Conservation (phyloP, 805 yeast genomes). For the Yarrowia keelungensis region DNA sequence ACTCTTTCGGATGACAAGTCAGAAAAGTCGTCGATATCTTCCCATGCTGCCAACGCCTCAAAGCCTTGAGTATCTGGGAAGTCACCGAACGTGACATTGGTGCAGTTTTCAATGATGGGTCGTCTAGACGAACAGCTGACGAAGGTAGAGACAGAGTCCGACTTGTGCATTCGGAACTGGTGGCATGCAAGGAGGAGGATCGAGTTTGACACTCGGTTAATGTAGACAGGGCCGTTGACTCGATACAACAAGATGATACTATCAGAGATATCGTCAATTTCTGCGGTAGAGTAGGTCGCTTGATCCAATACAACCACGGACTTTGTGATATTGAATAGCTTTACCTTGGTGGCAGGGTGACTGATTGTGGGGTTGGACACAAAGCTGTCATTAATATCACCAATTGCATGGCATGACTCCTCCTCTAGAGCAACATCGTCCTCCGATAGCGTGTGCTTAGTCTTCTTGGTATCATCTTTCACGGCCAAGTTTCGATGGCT, state of each 20-base stretch:
- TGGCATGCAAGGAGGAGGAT: constrained; percentile 22
- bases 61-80: neutral
- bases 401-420: neutral
- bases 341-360: neutral
- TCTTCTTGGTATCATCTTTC: neutral
- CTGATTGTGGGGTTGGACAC: neutral
- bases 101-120: constrained; percentile 26
- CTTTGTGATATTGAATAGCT: constrained; percentile 4
- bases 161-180: constrained; percentile 37
- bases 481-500: constrained; percentile 12
- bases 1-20: constrained; percentile 11
- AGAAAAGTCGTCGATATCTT: constrained; percentile 20
- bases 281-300: constrained; percentile 20
- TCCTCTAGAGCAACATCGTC: neutral
- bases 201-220: constrained; percentile 14
- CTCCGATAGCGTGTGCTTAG: neutral
- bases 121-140: constrained; percentile 27
- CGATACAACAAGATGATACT: constrained; percentile 9
- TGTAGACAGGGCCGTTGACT: constrained; percentile 21
- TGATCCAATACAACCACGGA: constrained; percentile 12
- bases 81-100: constrained; percentile 20
- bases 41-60: constrained; percentile 6
- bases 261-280: constrained; percentile 18
- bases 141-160: constrained; percentile 1
- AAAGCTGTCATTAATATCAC: neutral